phyloP scores from a whole-genome alignment of 2,329 filamentous ascomycete genomes.

The Colletotrichum trifolii region DNA sequence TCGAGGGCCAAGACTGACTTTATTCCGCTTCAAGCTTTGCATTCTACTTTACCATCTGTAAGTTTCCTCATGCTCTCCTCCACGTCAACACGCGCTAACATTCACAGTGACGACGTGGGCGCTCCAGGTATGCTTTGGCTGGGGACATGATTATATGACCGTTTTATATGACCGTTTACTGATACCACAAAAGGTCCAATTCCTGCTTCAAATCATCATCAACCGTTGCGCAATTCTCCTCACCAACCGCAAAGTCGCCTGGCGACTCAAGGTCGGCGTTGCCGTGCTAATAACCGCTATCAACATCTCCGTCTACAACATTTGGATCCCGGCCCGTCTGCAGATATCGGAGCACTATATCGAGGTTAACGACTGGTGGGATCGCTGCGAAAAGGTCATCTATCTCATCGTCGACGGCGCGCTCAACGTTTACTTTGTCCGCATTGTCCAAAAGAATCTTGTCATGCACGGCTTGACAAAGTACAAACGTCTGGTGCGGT shows the following conservation, averaged over 20 bases:
- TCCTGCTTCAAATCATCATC: conserved; percentile 65
- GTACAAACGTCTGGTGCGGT: conserved; percentile 55
- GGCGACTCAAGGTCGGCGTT: conserved; percentile 56
- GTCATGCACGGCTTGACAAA: conserved; percentile 51
- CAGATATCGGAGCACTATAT: conserved; percentile 54
- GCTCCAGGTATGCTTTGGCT: conserved; percentile 39
- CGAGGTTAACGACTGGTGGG: conserved; percentile 61
- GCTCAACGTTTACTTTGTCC: conserved; percentile 63
- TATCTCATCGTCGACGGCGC: conserved; percentile 59
- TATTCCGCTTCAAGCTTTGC: conserved; percentile 15
- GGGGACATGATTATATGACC: neutral
- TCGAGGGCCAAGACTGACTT: neutral
- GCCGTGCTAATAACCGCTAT: conserved; percentile 57
- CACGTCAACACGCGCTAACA: neutral
- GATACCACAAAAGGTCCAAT: conserved; percentile 51
- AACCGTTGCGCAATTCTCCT: conserved; percentile 62
- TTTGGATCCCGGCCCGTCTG: conserved; percentile 65
- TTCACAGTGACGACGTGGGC: conserved; percentile 49
- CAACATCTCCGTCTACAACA: conserved; percentile 63
- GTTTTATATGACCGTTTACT: neutral
- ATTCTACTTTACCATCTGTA: conserved; percentile 37
- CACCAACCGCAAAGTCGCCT: conserved; percentile 49
- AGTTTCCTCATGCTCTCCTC: neutral
- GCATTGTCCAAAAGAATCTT: conserved; percentile 34
- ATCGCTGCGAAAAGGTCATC: conserved; percentile 62